Percentiles rank a stretch among this genome's conserved stretches.
Conservation (phyloP, 2,329 filamentous ascomycete genomes). For the Purpureocillium takamizusanense region DNA sequence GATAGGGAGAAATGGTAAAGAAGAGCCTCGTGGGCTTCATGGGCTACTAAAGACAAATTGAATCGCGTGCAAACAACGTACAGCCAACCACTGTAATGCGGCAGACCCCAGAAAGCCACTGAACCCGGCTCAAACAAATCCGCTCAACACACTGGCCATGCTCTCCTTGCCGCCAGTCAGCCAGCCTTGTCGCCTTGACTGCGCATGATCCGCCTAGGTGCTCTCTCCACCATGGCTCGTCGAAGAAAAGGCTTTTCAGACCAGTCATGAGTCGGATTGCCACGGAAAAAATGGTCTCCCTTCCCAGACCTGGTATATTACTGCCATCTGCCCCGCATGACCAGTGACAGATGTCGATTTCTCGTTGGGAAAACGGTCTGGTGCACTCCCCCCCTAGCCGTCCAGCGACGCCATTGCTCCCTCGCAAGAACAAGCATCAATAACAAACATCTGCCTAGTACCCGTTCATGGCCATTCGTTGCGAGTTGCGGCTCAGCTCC, state of each 20-base stretch:
- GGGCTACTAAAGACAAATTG: constrained; percentile 25
- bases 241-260: constrained; percentile 10
- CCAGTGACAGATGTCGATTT: constrained; percentile 20
- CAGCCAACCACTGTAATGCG: constrained; percentile 4
- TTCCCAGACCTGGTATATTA: constrained; percentile 13
- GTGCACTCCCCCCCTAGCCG: constrained; percentile 11
- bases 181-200: background rate
- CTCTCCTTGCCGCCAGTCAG: background rate
- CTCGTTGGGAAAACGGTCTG: constrained; percentile 17
- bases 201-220: background rate
- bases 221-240: constrained; percentile 9
- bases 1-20: constrained; percentile 24
- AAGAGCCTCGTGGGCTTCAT: constrained; percentile 24
- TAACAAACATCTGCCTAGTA: constrained; percentile 52
- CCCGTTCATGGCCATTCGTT: constrained; percentile 98
- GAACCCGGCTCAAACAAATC: background rate
- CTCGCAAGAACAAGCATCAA: constrained; percentile 20
- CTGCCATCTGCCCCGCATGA: constrained; percentile 18
- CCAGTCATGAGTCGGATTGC: constrained; percentile 7
- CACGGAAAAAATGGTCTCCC: constrained; percentile 8
- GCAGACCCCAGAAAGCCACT: constrained; percentile 2
- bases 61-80: constrained; percentile 18
- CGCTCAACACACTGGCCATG: background rate
- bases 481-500: constrained; percentile 92
- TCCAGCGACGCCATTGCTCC: constrained; percentile 24